Evolutionary conservation across 2,329 filamentous ascomycete genomes (phyloP).

Genomic region (Lecanicillium sp.): DNA sequence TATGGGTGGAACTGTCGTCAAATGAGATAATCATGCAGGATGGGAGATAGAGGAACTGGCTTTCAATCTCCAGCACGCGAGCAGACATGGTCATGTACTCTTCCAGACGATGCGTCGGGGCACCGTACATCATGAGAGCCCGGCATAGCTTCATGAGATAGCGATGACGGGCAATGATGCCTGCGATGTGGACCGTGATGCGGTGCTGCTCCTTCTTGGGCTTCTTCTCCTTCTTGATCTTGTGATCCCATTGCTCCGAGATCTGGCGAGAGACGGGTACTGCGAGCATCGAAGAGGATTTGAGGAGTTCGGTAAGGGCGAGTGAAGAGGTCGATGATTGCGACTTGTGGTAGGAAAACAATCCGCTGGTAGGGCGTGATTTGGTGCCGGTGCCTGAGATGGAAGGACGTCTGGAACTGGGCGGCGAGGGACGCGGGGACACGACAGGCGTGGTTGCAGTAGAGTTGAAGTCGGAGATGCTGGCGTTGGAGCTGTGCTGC

Average conservation of each 20-base stretch:
- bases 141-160: slow-evolving; percentile 82
- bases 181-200: slow-evolving; percentile 55
- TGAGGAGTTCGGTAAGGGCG: slow-evolving; percentile 46
- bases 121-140: slow-evolving; percentile 83
- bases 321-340: slow-evolving; percentile 37
- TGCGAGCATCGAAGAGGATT: slow-evolving; percentile 48
- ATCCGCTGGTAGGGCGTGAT: slow-evolving; percentile 32
- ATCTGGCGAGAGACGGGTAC: slow-evolving; percentile 40
- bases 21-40: slow-evolving; percentile 95
- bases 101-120: slow-evolving; percentile 84
- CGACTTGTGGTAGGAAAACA: slow-evolving; percentile 37
- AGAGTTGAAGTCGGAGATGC: slow-evolving; percentile 32
- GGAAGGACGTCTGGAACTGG: slow-evolving; percentile 35
- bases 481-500: slow-evolving; percentile 24
- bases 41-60: slow-evolving; percentile 84
- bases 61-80: slow-evolving; percentile 80
- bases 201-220: slow-evolving; percentile 34
- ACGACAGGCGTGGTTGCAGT: slow-evolving; percentile 33
- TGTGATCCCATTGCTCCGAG: slow-evolving; percentile 39
- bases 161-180: slow-evolving; percentile 70
- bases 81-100: slow-evolving; percentile 90
- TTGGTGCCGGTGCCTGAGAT: slow-evolving; percentile 25
- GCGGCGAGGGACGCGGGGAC: slow-evolving; percentile 38
- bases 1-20: slow-evolving; percentile 66
- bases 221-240: slow-evolving; percentile 34